phyloP scores from a whole-genome alignment of 139 green algal genomes.

The Chlorella vulgaris region DNA sequence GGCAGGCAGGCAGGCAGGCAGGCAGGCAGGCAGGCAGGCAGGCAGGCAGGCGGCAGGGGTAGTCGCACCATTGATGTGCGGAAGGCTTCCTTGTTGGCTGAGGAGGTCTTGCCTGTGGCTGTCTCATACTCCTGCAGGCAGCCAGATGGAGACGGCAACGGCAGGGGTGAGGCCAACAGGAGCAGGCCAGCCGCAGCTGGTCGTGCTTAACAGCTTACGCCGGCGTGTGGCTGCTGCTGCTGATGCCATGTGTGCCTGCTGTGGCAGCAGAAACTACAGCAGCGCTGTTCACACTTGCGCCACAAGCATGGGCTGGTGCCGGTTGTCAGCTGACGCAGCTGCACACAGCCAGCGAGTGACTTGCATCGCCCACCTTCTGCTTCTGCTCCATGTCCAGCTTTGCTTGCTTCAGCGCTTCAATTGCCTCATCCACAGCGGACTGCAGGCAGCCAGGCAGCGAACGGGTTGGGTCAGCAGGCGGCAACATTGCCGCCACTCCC shows the following conservation, averaged over 20 bases:
- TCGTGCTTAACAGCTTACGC: too few relatives aligned
- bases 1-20: too few relatives aligned
- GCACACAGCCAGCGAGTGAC: background rate
- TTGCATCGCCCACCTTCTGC: conserved; percentile 60
- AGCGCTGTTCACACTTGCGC: too few relatives aligned
- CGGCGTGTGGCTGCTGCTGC: background rate
- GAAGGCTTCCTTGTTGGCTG: conserved; percentile 82
- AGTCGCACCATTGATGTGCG: conserved; percentile 73
- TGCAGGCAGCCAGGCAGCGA: conserved; percentile 33
- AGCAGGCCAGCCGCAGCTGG: too few relatives aligned
- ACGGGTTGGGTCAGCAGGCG: background rate
- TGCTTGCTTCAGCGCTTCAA: conserved; percentile 84
- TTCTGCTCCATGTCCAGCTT: conserved; percentile 80
- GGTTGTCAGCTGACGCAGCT: too few relatives aligned
- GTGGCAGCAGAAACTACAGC: too few relatives aligned
- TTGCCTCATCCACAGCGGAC: conserved; percentile 82
- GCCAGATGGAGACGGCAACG: background rate
- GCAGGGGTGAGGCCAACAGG: too few relatives aligned
- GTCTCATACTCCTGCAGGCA: conserved; percentile 65
- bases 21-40: background rate
- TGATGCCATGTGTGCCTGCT: background rate
- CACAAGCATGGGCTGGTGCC: too few relatives aligned
- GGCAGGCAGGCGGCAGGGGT: too few relatives aligned
- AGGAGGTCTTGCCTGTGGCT: conserved; percentile 64
- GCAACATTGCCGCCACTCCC: background rate